phyloP scores from a whole-genome alignment of 2,329 filamentous ascomycete species.

The Podosphaera fusca region DNA sequence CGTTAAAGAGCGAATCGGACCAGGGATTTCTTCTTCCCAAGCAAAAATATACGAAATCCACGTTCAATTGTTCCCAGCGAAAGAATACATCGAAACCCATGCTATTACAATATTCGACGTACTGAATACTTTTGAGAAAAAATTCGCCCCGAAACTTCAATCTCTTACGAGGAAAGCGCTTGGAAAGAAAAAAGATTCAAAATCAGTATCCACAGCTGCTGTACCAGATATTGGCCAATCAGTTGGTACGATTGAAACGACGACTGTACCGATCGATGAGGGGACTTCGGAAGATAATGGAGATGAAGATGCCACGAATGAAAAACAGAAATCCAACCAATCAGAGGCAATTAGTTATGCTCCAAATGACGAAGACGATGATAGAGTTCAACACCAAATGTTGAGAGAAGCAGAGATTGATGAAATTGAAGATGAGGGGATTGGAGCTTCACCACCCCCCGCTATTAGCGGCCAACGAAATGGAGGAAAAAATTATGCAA shows the following conservation, averaged over 20 bases:
- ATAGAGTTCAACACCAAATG: conserved; percentile 43
- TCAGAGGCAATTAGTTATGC: conserved; percentile 72
- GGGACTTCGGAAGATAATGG: conserved; percentile 13
- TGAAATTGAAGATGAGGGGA: conserved; percentile 32
- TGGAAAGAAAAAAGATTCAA: conserved; percentile 53
- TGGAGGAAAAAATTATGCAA: conserved; percentile 15
- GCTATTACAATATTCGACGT: conserved; percentile 63
- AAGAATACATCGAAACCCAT: conserved; percentile 70
- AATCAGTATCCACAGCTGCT: conserved; percentile 37
- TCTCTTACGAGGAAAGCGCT: conserved; percentile 52
- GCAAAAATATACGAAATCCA: conserved; percentile 72
- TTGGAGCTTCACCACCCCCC: conserved; percentile 25
- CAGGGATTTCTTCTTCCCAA: conserved; percentile 40
- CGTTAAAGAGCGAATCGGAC: conserved; percentile 58
- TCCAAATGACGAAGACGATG: conserved; percentile 78
- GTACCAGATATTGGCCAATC: conserved; percentile 54
- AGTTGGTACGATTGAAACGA: conserved; percentile 30
- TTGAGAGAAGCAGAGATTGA: conserved; percentile 32
- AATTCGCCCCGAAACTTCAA: conserved; percentile 51
- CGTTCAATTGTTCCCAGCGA: conserved; percentile 60
- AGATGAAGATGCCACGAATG: conserved; percentile 54
- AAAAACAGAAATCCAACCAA: conserved; percentile 54
- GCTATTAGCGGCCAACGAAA: conserved; percentile 9
- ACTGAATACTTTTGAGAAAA: conserved; percentile 53
- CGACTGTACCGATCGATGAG: conserved; percentile 18